Conservation (phyloP, 78 protist species). For the Protostelium mycophagum region DNA sequence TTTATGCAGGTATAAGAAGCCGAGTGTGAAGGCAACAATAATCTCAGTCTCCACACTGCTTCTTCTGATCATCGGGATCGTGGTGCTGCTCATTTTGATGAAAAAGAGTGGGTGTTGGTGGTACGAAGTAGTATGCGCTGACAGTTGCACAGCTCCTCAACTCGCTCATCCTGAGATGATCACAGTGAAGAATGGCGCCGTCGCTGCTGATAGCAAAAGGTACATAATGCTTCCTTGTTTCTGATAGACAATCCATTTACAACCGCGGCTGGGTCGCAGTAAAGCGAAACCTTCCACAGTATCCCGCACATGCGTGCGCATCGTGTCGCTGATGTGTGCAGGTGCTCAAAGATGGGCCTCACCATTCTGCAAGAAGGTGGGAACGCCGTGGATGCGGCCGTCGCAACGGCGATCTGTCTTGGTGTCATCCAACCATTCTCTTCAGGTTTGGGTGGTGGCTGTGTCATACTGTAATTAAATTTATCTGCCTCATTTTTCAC, state of each 20-base stretch:
- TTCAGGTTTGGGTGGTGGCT: conserved; percentile 5
- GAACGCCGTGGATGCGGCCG: conserved; percentile 25
- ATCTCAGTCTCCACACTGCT: background rate
- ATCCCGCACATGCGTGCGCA: too few species aligned
- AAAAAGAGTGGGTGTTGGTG: background rate
- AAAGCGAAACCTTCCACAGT: too few species aligned
- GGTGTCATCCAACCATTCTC: conserved; percentile 21
- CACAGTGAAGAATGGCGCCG: background rate
- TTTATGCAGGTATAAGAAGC: background rate
- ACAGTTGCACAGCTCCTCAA: background rate
- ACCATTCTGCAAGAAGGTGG: conserved; percentile 23
- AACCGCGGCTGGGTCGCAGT: too few species aligned
- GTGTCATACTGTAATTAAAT: background rate
- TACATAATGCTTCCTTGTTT: background rate
- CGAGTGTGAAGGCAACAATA: background rate
- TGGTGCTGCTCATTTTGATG: background rate
- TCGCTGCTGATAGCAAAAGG: background rate
- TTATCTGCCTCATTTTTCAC: background rate
- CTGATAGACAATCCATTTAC: background rate
- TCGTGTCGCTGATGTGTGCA: too few species aligned
- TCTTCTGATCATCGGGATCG: background rate
- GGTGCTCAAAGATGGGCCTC: conserved; percentile 13
- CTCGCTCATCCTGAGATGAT: background rate
- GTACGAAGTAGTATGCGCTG: too few species aligned
- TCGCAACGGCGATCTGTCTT: conserved; percentile 19